These are phyloP conservation scores for Magnolia changhungtana DNA, from an alignment of 164 flowering plant species.

Conservation along the genomic window DNA sequence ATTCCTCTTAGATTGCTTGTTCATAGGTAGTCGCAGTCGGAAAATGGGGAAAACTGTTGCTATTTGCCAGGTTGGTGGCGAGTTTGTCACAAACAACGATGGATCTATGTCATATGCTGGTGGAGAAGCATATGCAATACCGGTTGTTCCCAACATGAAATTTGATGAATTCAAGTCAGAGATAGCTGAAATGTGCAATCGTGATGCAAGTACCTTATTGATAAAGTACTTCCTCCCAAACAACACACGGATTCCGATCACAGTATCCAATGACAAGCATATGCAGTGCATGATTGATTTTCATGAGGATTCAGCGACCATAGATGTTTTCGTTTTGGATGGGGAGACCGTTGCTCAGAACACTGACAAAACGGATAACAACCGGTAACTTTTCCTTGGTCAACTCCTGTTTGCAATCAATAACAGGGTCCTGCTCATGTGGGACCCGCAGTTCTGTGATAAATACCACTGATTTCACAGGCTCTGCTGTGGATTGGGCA, in stretches of 20 bases:
- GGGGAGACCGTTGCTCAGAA: constrained; percentile 34
- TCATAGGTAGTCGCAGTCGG: neutral
- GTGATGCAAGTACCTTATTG: constrained; percentile 35
- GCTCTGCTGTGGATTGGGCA: neutral
- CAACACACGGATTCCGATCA: constrained; percentile 59
- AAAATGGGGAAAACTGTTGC: constrained; percentile 1
- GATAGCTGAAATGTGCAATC: constrained; percentile 59
- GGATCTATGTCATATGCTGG: constrained; percentile 61
- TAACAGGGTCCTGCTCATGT: neutral
- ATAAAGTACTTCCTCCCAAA: constrained; percentile 80
- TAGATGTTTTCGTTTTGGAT: constrained; percentile 55
- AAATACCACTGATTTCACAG: neutral
- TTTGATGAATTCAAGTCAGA: constrained; percentile 60
- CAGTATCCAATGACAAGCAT: constrained; percentile 23
- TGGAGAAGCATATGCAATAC: constrained; percentile 78
- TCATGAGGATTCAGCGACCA: constrained; percentile 50
- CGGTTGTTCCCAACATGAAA: constrained; percentile 44
- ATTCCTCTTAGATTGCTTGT: neutral
- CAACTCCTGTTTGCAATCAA: neutral
- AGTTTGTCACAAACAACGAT: constrained; percentile 56
- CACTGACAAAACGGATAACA: neutral
- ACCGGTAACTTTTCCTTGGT: neutral
- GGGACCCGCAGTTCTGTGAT: neutral
- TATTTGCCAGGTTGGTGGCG: constrained; percentile 56
- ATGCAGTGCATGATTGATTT: constrained; percentile 67